Base-by-base conservation (phyloP, 495 filamentous ascomycete species). In the Aspergillus asperescens region DNA sequence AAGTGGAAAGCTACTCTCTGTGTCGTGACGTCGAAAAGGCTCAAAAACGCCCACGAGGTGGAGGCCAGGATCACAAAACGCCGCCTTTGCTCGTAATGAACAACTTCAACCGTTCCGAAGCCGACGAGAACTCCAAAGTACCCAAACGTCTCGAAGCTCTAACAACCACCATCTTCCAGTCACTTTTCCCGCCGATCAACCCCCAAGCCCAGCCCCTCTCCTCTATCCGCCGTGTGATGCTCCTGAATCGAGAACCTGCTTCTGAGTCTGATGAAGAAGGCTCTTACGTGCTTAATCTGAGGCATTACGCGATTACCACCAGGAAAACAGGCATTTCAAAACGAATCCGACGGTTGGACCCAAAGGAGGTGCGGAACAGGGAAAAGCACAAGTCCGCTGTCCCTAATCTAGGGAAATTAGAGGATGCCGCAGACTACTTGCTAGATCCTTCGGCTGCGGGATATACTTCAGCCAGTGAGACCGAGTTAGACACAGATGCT, bases 71-170 rank as follows among this genome's bases (percentile, higher is more conserved):
- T 60, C 93, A 87, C 63, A 74, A 82, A 41, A 87, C 81, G 22
- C 80, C 92, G 2, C 92, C 92, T 43, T 71, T 97, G 65, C 79
- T 98, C 15, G 94, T 98, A 49, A 96, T 98, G 93, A 99, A 99
- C 72, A 95, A 96, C 65, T 96, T 99, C 70, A 80, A 78, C 28
- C 85, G 81, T 1, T 77, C 87, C 23, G 66, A 77, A 48, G 70
- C 79, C 8, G 66, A 72, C 29, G 66, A 74, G 43, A 74, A 80
- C 32, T 75, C 83, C n/a, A 82, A 86, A 42, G 76, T 83, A 15
- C 82, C 79, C 19, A 90, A 88, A 59, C 90, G 95, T 53, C 87
- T 97, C 61, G 94, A 99, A 69, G 81, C 83, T 19, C 84, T 99
- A n/a, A 83, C 88, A 2, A 97, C 90, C 6, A 90, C 90, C 31